Evolutionary conservation across 129 eudicot genomes (phyloP), one percentile per base, ranked within the genome.

Genomic region (Smallanthus sonchifolius): DNA sequence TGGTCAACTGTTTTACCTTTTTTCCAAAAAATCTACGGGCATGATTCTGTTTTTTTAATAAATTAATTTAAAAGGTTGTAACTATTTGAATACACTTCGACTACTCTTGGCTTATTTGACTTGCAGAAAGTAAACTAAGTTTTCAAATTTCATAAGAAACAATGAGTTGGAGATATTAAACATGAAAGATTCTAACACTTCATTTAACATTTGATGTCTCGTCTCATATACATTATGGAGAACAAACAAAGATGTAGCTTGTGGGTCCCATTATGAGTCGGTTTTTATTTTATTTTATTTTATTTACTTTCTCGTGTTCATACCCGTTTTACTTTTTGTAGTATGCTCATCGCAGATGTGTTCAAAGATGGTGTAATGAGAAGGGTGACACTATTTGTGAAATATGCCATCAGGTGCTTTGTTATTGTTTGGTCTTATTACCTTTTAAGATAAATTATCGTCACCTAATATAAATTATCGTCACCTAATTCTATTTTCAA

Each of bases 331-430:
- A 38, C 74, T 65, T 76, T 77, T 81, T 90, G 85, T 86, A 93
- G 98, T 93, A 90, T 86, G 98, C 98, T 75, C 98, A 93, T 77
- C 95, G 98, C 54, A 81, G 81, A 90, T 93, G 98, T 67, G 84
- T 93, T 47, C 98, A 93, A 77, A 86, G 89, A 79, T 93, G 98
- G 98, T 93, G 98, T 83, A 90, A 93, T 14, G 98, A 93, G 84
- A 93, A 93, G 85, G 98, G 98, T 57, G 87, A 93, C 78, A 93
- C 92, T 48, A 52, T 83, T 32, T 93, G 98, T 73, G 98, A 93
- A 74, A 93, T 93, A 68, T 93, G 98, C 87, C 96, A 87, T 78
- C 97, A 93, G 97, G 98, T 88, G 47, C 45, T 70, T 79, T 63
- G 19, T 14, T 55, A 68, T 35, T 48, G n/a, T 39, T 28, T 47